Base-by-base conservation (phyloP, 2,329 filamentous ascomycete species). In the Westerdykella aurantiaca region DNA sequence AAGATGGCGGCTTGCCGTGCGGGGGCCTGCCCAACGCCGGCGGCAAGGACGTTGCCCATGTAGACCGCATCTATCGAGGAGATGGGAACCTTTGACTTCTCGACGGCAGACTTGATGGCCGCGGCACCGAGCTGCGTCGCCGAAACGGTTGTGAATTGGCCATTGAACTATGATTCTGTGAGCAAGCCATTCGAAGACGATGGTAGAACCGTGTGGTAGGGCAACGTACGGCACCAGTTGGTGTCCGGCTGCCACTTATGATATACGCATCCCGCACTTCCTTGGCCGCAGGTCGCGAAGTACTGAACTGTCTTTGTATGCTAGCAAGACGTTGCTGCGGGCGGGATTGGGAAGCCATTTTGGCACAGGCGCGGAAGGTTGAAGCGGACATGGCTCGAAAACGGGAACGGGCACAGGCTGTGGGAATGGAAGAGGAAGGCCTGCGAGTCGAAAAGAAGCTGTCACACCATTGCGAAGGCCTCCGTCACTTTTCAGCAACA, bases 21-120 rank as follows among this genome's bases (percentile, higher is more conserved):
- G 2, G 93, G 93, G 0, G 93, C 81, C 71, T 98, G 93, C 37
- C 93, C 93, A 5, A 93, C 79, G 14, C 79, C 80, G 37, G 78
- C 91, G 67, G 89, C 84, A 34, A 97, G 78, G 9, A 97, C 93
- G 61, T 96, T 95, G 64, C 93, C 93, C 87, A 97, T 95, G 74
- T 97, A 97, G 13, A 97, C 88, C 69, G 95, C 86, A 51, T 84
- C 86, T 60, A 97, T 88, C 64, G 85, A 86, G 29, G 84, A 81
- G 41, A 81, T 68, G 1, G 93, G 90, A 6, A 97, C 79, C 52
- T 82, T 83, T 41, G 90, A 94, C 69, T 93, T 95, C 56, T 84
- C 80, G 42, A 98, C 70, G 22, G 93, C 93, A 38, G 88, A 85
- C 69, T 90, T 93, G 73, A 98, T 97, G 46, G 90, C 93, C 13